A percentile compares a stretch with the other conserved stretches of the same genome.
Conservation (phyloP, 805 yeast species). For the Saccharomycodes ludwigii region DNA sequence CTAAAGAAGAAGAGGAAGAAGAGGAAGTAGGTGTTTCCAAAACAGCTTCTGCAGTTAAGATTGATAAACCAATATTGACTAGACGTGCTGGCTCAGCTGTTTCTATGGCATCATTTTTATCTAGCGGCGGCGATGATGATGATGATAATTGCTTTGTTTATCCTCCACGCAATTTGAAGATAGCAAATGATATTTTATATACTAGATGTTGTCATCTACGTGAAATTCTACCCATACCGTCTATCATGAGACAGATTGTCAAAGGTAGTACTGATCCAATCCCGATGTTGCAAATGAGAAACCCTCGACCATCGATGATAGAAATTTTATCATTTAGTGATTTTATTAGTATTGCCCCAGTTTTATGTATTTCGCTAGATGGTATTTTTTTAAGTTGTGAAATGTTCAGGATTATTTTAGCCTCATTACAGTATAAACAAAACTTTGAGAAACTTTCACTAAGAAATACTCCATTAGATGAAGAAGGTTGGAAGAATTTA, state of each 20-base stretch:
- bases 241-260: slow-evolving; percentile 69
- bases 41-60: slow-evolving; percentile 25
- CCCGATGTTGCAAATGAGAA: slow-evolving; percentile 62
- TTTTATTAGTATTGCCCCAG: slow-evolving; percentile 75
- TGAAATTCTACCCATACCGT: slow-evolving; percentile 86
- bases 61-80: slow-evolving; percentile 33
- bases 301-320: slow-evolving; percentile 79
- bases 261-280: slow-evolving; percentile 69
- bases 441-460: slow-evolving; percentile 63
- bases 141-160: slow-evolving; percentile 15
- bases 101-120: slow-evolving; percentile 7
- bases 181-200: slow-evolving; percentile 59
- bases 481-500: slow-evolving; percentile 68
- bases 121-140: slow-evolving; percentile 1
- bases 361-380: slow-evolving; percentile 65
- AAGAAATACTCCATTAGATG: slow-evolving; percentile 65
- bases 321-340: slow-evolving; percentile 83
- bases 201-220: slow-evolving; percentile 88
- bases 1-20: slow-evolving; percentile 27
- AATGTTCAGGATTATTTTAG: slow-evolving; percentile 58
- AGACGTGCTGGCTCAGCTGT: slow-evolving; percentile 23
- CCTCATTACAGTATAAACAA: slow-evolving; percentile 50
- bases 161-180: slow-evolving; percentile 20
- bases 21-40: slow-evolving; percentile 26
- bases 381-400: slow-evolving; percentile 64